Base-by-base conservation (phyloP, 2,329 filamentous ascomycete genomes). In the Didymella lethalis region DNA sequence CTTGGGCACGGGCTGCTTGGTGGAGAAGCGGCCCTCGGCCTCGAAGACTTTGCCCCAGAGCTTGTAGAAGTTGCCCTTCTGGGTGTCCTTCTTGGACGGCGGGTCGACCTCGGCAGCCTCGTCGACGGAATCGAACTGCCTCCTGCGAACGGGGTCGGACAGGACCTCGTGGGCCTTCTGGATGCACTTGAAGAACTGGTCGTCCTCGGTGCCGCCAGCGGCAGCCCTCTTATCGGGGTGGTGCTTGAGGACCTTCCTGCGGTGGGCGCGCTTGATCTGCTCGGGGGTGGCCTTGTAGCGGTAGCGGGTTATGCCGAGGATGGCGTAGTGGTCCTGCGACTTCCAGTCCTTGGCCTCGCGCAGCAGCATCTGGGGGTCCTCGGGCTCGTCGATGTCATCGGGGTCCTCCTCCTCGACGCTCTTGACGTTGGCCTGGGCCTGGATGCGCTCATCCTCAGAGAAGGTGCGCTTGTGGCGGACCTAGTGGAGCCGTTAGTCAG, bases 121-220 rank as follows among this genome's bases (percentile, higher is more conserved):
- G 74, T 99, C 95, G 62, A 98, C 93, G 2, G 92, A 97, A 80
- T 99, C 95, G 81, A 90, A 99, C 81, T 99, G 95, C 59, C 93
- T 89, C 63, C 95, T 91, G 83, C 92, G 96, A 78, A 89, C 85
- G 50, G 95, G 95, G 82, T 99, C 95, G 54, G 92, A 86, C 18
- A 99, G 90, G 51, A 98, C 86, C 74, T 99, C 95, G 71, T 90
- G 94, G 57, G 95, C 95, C 81, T 97, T 97, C 79, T 99, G 96
- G 79, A 99, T 99, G 81, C 96, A 99, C 86, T 99, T 99, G 90
- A 99, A 99, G 85, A 99, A 99, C 79, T 91, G 92, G 80, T 99
- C 95, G 80, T 97, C 94, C 73, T 98, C 93, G 69, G 87, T 86
- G 72, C 87, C 86, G 62, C 95, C 95, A 47, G 89, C 86, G 28